Evolutionary conservation across 495 filamentous ascomycete genomes (phyloP), one percentile per base, ranked within the genome.

Genomic region (Lasiosphaeriaceae sp.): DNA sequence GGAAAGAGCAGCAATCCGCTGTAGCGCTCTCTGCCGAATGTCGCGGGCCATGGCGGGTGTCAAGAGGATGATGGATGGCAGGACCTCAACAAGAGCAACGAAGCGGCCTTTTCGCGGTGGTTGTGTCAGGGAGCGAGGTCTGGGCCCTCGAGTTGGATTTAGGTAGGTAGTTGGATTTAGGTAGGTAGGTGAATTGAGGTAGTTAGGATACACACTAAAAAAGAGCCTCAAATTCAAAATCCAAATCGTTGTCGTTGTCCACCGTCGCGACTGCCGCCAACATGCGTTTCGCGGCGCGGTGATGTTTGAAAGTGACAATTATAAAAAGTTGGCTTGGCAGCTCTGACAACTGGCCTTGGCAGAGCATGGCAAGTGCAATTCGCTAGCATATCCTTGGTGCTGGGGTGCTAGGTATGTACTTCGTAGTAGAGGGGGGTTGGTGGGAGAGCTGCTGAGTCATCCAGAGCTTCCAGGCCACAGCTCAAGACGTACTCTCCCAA

Each of bases 1-100:
- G 45, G 77, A 85, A 59, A 82, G 83, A 11, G 76, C 76, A 55
- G 87, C 88, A 55, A 92, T 84, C 69, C 87, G 89, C 71, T 86
- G 77, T 60, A 92, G 75, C 35, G 89, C 88, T 47, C 77, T 77
- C 54, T 77, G 77, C 70, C 86, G 82, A 52, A 87, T 80, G 54
- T 80, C 71, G 61, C 76, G 74, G 46, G 69, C 69, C 76, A 79
- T 80, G 57, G 52, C 53, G 51, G 26, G 26, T 9, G 26, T 31
- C 9, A 31, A 9, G 9, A 31, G 9, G 26, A 31, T 3, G 26
- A 31, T 31, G 26, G 26, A 31, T 31, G 26, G n/a, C 26, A 31
- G 26, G 26, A 31, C 26, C 26, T 31, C 26, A n/a, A n/a, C n/a
- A n/a, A n/a, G n/a, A n/a, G n/a, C n/a, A n/a, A n/a, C n/a, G n/a